A percentile compares a stretch with the other conserved stretches of the same genome.
phyloP scores from a whole-genome alignment of 345 rosid genomes.

The Gossypium turneri region DNA sequence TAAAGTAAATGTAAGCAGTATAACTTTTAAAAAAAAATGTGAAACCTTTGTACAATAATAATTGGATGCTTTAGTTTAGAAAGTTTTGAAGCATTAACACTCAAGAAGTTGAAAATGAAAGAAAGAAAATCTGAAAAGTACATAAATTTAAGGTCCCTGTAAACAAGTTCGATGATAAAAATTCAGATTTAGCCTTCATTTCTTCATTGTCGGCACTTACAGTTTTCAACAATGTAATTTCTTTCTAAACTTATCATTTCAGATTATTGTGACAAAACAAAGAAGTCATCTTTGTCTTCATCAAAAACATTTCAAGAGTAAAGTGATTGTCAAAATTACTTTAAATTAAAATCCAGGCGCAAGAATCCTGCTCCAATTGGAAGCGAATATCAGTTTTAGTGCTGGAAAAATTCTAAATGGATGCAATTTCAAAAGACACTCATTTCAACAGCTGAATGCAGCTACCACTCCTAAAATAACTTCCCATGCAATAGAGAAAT shows the following conservation, averaged over 20 bases:
- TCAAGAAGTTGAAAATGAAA: neutral
- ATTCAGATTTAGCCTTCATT: neutral
- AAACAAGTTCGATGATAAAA: neutral
- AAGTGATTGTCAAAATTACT: neutral
- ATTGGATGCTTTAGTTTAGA: neutral
- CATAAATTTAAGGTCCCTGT: neutral
- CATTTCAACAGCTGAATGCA: conserved; percentile 5
- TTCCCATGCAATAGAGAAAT: neutral
- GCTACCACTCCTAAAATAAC: neutral
- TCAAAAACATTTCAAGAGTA: neutral
- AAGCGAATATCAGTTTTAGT: neutral
- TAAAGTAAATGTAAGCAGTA: neutral
- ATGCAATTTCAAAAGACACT: neutral
- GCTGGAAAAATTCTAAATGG: neutral
- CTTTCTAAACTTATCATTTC: neutral
- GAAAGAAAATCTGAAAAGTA: neutral
- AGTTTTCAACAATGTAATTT: conserved; percentile 1
- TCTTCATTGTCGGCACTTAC: neutral
- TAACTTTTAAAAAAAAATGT: neutral
- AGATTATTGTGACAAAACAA: neutral
- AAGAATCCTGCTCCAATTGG: neutral
- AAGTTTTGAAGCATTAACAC: neutral
- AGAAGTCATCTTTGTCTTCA: neutral
- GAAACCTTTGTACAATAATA: neutral
- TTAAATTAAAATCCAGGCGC: neutral